Percentiles rank a stretch among this genome's conserved stretches.
These are phyloP conservation scores for Phylloporus sp. DNA, from an alignment of 768 basidiomycete species.

Conservation along the genomic window DNA sequence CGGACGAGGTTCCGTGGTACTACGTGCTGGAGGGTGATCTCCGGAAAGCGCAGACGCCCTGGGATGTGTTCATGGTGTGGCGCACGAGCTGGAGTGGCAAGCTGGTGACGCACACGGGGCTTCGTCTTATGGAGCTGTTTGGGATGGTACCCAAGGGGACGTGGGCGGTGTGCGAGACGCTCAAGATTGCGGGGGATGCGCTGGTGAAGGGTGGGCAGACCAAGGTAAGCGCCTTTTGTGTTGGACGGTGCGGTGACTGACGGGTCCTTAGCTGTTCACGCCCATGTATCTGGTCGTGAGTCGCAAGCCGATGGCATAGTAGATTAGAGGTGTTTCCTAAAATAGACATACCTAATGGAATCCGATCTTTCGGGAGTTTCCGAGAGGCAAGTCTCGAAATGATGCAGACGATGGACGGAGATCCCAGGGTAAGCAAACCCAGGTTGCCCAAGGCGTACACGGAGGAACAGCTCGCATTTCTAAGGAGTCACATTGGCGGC, in stretches of 20 bases:
- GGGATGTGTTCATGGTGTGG: slow-evolving; percentile 88
- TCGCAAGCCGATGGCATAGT: slow-evolving; percentile 41
- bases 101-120: slow-evolving; percentile 73
- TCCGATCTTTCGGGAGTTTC: slow-evolving; percentile 28
- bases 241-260: slow-evolving; percentile 1
- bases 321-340: background rate
- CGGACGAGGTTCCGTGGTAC: slow-evolving; percentile 82
- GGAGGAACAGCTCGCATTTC: slow-evolving; percentile 56
- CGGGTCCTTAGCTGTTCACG: slow-evolving; percentile 63
- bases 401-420: slow-evolving; percentile 36
- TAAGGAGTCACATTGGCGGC: slow-evolving; percentile 47
- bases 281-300: slow-evolving; percentile 77
- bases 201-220: slow-evolving; percentile 81
- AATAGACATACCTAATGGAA: slow-evolving; percentile 11
- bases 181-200: slow-evolving; percentile 76
- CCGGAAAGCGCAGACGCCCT: slow-evolving; percentile 84
- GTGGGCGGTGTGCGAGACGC: slow-evolving; percentile 78
- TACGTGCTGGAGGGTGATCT: slow-evolving; percentile 96
- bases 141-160: slow-evolving; percentile 91
- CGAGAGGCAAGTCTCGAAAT: slow-evolving; percentile 4
- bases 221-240: slow-evolving; percentile 49
- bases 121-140: slow-evolving; percentile 72
- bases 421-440: slow-evolving; percentile 63
- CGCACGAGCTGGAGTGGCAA: slow-evolving; percentile 86
- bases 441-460: slow-evolving; percentile 62